Percentiles rank a stretch among this genome's conserved stretches.
These are phyloP conservation scores for Rhododendron ferrugineum DNA, from an alignment of 148 eudicot genomes.

Conservation along the genomic window DNA sequence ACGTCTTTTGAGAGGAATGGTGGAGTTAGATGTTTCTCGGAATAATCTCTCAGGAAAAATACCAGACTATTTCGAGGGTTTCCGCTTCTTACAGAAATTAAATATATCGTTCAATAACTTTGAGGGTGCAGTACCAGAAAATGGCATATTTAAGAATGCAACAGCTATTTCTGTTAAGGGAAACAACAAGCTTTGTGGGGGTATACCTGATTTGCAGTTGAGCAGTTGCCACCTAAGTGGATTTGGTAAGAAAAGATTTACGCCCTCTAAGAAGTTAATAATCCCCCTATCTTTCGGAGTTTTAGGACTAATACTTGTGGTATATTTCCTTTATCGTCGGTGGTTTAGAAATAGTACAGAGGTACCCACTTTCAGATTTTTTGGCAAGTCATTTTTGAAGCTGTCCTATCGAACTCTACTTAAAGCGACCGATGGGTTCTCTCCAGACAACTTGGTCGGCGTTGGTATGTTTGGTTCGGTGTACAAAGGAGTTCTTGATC, in stretches of 20 bases:
- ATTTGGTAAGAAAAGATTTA: neutral
- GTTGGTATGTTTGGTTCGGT: neutral
- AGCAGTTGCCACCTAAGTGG: constrained; percentile 12
- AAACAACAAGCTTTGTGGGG: constrained; percentile 43
- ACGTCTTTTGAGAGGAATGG: neutral
- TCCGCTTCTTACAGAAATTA: neutral
- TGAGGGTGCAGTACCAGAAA: no score
- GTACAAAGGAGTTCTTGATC: no score
- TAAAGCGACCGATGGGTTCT: neutral
- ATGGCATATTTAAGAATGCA: no score
- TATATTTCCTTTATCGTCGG: neutral
- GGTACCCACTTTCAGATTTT: neutral
- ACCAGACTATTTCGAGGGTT: neutral
- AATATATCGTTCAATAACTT: no score
- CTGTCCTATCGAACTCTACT: constrained; percentile 1
- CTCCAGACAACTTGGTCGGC: neutral
- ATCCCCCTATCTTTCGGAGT: neutral
- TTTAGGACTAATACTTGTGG: neutral
- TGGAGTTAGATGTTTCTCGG: neutral
- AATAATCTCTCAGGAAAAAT: constrained; percentile 11
- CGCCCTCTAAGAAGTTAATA: neutral
- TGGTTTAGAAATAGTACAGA: neutral
- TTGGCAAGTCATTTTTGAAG: neutral
- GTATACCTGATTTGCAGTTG: constrained; percentile 15
- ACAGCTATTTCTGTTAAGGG: no score